These are phyloP conservation scores for Candida sanyaensis DNA, from an alignment of 1,139 yeast genomes.

Conservation along the genomic window DNA sequence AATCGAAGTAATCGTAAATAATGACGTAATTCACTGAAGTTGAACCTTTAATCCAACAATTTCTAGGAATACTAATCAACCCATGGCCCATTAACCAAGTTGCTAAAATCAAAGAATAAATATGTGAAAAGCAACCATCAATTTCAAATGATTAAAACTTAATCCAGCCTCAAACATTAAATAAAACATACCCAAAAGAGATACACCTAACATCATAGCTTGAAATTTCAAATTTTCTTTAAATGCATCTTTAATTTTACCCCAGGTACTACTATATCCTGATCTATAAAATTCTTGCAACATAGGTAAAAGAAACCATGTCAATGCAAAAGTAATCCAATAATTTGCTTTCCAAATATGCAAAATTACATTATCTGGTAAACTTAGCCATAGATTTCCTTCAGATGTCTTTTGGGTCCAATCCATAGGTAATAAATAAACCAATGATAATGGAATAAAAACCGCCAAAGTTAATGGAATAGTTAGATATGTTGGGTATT, in stretches of 20 bases:
- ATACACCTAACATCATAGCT: conserved; percentile 53
- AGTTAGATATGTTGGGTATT: conserved; percentile 35
- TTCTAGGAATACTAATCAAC: conserved; percentile 64
- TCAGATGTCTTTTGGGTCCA: conserved; percentile 32
- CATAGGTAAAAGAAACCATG: conserved; percentile 74
- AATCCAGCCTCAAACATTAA: conserved; percentile 64
- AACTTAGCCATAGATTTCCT: conserved; percentile 23
- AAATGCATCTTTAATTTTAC: conserved; percentile 57
- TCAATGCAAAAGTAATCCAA: conserved; percentile 76
- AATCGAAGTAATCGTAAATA: conserved; percentile 59
- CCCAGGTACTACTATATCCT: conserved; percentile 56
- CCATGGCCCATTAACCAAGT: conserved; percentile 90
- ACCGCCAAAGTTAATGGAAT: conserved; percentile 41
- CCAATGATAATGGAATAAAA: conserved; percentile 45
- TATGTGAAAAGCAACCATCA: conserved; percentile 76
- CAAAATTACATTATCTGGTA: conserved; percentile 49
- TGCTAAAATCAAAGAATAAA: conserved; percentile 75
- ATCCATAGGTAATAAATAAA: conserved; percentile 43
- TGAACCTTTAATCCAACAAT: conserved; percentile 52
- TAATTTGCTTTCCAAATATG: conserved; percentile 72
- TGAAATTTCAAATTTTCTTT: conserved; percentile 62
- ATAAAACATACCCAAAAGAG: conserved; percentile 58
- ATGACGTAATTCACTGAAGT: conserved; percentile 38
- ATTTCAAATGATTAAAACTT: conserved; percentile 56
- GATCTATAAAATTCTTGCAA: conserved; percentile 73